phyloP scores from a whole-genome alignment of 2,329 filamentous ascomycete species.

The Colletotrichum orbiculare region DNA sequence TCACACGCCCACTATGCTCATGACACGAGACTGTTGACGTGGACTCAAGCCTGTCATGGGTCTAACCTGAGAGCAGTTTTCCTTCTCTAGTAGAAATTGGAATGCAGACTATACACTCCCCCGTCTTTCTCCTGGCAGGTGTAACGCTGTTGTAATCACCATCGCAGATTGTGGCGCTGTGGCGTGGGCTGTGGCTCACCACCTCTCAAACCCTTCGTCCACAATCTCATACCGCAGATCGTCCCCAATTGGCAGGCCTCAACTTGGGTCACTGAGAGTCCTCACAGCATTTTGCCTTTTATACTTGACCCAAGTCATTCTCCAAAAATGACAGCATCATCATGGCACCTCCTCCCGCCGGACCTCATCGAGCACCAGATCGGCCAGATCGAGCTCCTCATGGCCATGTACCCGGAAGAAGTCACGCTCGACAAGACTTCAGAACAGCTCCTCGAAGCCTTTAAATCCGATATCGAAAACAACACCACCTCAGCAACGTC shows the following conservation, averaged over 20 bases:
- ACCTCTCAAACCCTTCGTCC: slow-evolving; percentile 1
- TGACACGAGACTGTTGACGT: neutral
- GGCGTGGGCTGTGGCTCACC: slow-evolving; percentile 12
- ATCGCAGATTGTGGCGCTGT: slow-evolving; percentile 13
- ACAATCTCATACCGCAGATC: neutral
- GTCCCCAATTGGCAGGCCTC: neutral
- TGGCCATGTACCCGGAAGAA: slow-evolving; percentile 61
- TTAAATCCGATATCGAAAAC: neutral
- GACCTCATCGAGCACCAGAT: slow-evolving; percentile 60
- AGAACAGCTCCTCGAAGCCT: neutral
- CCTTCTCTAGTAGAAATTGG: no score
- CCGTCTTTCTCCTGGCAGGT: no score
- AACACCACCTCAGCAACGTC: neutral
- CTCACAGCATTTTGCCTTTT: neutral
- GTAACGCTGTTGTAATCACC: neutral
- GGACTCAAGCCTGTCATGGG: no score
- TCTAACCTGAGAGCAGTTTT: no score
- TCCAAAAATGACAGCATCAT: slow-evolving; percentile 11
- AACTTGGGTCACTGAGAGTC: no score
- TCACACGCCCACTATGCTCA: neutral
- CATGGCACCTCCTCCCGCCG: slow-evolving; percentile 45
- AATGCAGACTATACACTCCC: no score
- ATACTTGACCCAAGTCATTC: no score
- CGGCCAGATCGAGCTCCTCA: slow-evolving; percentile 61
- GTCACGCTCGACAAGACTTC: slow-evolving; percentile 22